Base-by-base conservation (phyloP, 176 grass and related monocot species). In the Cenchrus fungigraminus region DNA sequence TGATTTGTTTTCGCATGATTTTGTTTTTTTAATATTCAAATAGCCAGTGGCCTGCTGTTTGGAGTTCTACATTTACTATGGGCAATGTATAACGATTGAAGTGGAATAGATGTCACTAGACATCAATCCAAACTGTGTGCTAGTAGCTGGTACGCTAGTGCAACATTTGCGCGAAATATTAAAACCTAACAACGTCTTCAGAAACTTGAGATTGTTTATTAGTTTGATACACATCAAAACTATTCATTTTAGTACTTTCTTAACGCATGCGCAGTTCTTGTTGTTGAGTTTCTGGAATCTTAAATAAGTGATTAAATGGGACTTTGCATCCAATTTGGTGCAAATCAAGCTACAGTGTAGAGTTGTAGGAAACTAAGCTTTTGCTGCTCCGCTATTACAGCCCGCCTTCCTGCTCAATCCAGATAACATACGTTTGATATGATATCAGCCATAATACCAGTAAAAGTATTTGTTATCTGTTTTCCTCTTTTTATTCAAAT, bases 391-490 rank as follows among this genome's bases (percentile, higher is more conserved):
- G 42, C 49, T 20, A 43, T 53, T 17, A 53, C 59, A 83, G 29
- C 71, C 12, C 53, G 71, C 16, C 34, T 64, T 1, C 52, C 13
- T 83, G 46, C 16, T 83, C 45, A 65, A 61, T 40, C 67, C 47
- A 74, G 28, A 51, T 40, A 40, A 40, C 37, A 40, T 40, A 40
- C 4, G 37, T 40, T 40, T 40, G 37, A 40, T 40, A 2, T 40
- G 3, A 40, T 40, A 40, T 40, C 37, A 40, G 4, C 37, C 37
- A 65, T 37, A 43, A 75, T 12, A 53, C 14, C 25, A 83, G 29
- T 71, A 6, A 95, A 94, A 91, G 94, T 97, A 40, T 68, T 40
- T 40, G 37, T 40, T 40, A 40, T 40, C 37, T 40, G 37, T 3
- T 40, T 40, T 40, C 37, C 37, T 16, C 34, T 70, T 44, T 13